Base-by-base conservation (phyloP, 371 early-diverging fungal genomes). In the Lichtheimia hyalospora region DNA sequence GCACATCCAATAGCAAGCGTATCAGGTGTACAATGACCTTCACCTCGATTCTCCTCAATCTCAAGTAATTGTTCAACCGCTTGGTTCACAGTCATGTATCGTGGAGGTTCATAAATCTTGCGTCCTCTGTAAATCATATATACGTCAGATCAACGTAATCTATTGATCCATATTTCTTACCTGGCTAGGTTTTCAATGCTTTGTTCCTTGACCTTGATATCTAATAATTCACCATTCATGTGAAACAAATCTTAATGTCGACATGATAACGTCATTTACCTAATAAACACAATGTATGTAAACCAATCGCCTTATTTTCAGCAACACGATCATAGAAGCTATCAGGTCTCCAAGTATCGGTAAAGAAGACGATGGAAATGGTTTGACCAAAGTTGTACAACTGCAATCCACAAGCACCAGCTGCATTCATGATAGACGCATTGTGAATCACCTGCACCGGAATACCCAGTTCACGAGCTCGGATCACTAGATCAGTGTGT, bases 141-240 rank as follows among this genome's bases (percentile, higher is more conserved):
- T 40, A 63, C 13, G 42, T 50, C 18, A 53, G 41, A 42, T 7
- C 18, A 4, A 28, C n/a, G 16, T 16, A 5, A 25, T 48, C 6
- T 2, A 12, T 39, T 58, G n/a, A 14, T 39, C 40, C 48, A 46
- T 42, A 12, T 54, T 28, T 15, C 49, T 59, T 76, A 88, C 88
- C 91, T 87, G 49, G 92, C 95, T 86, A 98, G 79, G 74, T 96
- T 97, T 76, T 98, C 97, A 21, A 91, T 79, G 54, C 89, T 92
- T 79, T 96, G 97, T 79, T 99, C 98, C 77, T 97, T 96, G 48
- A 99, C 98, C 77, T 97, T 99, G 81, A 99, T 99, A 78, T 99
- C 99, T 70, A 78, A 46, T n/a, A n/a, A n/a, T n/a, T 4, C n/a
- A 46, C 24, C 28, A 23, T 27, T 24, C 14, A 8, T 44, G 8